Evolutionary conservation across 805 yeast genomes (phyloP).

Genomic region (Candida dajiaensis): DNA sequence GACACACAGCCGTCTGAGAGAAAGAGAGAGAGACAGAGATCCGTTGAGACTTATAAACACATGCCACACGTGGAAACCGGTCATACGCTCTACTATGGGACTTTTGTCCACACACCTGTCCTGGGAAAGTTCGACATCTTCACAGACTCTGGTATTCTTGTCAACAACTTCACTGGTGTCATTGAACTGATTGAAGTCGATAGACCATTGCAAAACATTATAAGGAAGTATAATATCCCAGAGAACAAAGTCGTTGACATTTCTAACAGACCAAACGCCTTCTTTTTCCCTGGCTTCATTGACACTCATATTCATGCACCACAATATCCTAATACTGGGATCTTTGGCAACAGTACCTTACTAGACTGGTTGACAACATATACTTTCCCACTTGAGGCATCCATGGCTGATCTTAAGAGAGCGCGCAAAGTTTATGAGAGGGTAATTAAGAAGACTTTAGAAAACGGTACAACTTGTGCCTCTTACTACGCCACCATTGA

Average conservation of each 20-base stretch:
- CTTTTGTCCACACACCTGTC: slow-evolving; percentile 66
- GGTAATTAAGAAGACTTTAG: slow-evolving; percentile 64
- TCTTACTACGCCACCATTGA: slow-evolving; percentile 90
- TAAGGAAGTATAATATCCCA: slow-evolving; percentile 7
- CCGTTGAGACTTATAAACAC: not conserved
- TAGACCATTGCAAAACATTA: slow-evolving; percentile 4
- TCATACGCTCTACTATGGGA: slow-evolving; percentile 53
- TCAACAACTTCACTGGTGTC: slow-evolving; percentile 39
- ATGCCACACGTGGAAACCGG: slow-evolving; percentile 1
- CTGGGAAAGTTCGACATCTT: slow-evolving; percentile 53
- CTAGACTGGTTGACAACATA: slow-evolving; percentile 85
- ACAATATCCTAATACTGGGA: slow-evolving; percentile 75
- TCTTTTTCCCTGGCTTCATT: slow-evolving; percentile 77
- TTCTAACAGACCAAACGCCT: slow-evolving; percentile 36
- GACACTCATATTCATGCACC: slow-evolving; percentile 86
- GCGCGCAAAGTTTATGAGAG: slow-evolving; percentile 62
- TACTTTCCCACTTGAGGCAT: slow-evolving; percentile 84
- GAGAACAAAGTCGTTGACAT: slow-evolving; percentile 30
- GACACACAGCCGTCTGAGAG: no score
- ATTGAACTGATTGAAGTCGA: slow-evolving; percentile 25
- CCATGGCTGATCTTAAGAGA: slow-evolving; percentile 44
- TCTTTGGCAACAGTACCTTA: slow-evolving; percentile 79
- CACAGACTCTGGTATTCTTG: slow-evolving; percentile 56
- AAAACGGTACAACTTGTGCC: slow-evolving; percentile 86
- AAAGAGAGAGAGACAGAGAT: no score